Base-by-base conservation (phyloP, 129 eudicot genomes). In the Ambrosia artemisiifolia region DNA sequence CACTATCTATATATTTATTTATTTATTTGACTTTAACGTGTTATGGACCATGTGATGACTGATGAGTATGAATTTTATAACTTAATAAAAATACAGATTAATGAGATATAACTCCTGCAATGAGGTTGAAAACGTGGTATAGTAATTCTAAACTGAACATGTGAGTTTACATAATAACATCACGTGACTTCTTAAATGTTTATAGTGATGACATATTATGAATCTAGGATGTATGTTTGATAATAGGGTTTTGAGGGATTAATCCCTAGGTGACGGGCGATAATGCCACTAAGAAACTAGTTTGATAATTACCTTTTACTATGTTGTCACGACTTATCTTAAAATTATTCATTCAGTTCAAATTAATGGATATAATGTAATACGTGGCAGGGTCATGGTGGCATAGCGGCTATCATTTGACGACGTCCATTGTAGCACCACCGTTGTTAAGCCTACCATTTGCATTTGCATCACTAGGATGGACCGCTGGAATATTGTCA, bases 391-490 rank as follows among this genome's bases (percentile, higher is more conserved):
- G 98, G 55, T 93, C 98, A 64, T 93, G 96, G 98, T 67, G 92
- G 74, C 98, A 93, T 16, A 70, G 92, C 33, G 96, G 95, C 0
- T 93, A 87, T 68, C 98, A 93, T 74, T 82, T 93, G 82, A 85
- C 98, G 46, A 93, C 98, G 34, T 89, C 98, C 12, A 89, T 93
- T 8, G 96, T 89, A 6, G 96, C 98, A 3, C 98, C 98, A 2
- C 76, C 92, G 3, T 66, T 93, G 46, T 75, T 93, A 63, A 89
- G 95, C 65, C 84, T 93, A 28, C 98, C 98, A 0, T 93, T 81
- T 79, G 98, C 98, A 5, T 78, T 93, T 24, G 88, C 92, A 0
- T 89, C 86, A 1, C 77, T 93, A 0, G 96, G 98, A 34, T 93
- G 98, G 98, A 72, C 69, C 0, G 83, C 75, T 12, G 98, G 98